Base-by-base conservation (phyloP, 345 rosid species). In the Pistacia atlantica region DNA sequence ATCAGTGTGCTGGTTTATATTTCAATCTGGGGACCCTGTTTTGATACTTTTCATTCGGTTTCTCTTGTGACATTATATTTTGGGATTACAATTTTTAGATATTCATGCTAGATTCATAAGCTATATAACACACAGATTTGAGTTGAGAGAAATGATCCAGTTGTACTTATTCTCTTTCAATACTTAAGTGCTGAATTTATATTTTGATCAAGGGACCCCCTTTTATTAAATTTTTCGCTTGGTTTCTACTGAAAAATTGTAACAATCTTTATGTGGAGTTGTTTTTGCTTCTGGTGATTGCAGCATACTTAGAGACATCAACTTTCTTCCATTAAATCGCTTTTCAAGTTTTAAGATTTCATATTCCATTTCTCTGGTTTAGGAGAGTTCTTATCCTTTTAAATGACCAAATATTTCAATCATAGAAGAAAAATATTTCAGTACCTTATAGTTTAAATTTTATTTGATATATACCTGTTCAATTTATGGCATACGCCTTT, bases 371-470 rank as follows among this genome's bases (percentile, higher is more conserved):
- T 67, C 68, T 52, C 8, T 37, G n/a, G 0, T 37, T 33, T n/a
- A 5, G 49, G 60, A 73, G 67, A 28, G 76, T 63, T 73, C 33
- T n/a, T 51, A 74, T 33, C 31, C 10, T n/a, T 63, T 63, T 52
- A 20, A 18, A n/a, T 38, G 58, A 35, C 14, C 61, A 8, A 9
- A 63, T n/a, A 42, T 51, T 5, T 7, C 56, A 42, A 56, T 14
- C 35, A 38, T 57, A 20, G 64, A 57, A 71, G 54, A 58, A 11
- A 58, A 9, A 38, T 52, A 52, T 52, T 69, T 28, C 45, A 12
- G 42, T 25, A 52, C 18, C 11, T 67, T 37, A 65, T 42, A 20
- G 18, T 22, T 5, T 48, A 35, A 11, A 12, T n/a, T 12, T 57
- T 35, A 0, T 20, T 14, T 2, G 1, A 56, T 20, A n/a, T 20